phyloP scores from a whole-genome alignment of 805 yeast species.

The Schwanniomyces occidentalis region DNA sequence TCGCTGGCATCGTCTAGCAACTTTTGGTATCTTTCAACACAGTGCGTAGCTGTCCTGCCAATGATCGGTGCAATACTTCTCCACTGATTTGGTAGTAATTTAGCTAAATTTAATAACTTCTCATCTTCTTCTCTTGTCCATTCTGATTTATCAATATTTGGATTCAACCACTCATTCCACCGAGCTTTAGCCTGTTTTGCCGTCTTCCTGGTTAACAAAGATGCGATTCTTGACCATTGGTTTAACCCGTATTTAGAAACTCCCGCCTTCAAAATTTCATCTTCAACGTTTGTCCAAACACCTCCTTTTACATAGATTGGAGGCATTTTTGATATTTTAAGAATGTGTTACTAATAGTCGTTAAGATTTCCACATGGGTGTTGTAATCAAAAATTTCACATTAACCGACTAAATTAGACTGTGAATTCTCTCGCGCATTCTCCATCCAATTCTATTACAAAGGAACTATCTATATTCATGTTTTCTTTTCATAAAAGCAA shows the following conservation, averaged over 20 bases:
- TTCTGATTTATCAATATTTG: conserved; percentile 58
- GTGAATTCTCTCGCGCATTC: too few species aligned
- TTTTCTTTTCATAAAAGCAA: too few species aligned
- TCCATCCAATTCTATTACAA: too few species aligned
- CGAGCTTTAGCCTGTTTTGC: conserved; percentile 91
- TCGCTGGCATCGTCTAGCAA: conserved; percentile 53
- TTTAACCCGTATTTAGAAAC: conserved; percentile 90
- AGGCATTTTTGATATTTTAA: conserved; percentile 40
- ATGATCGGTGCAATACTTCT: conserved; percentile 78
- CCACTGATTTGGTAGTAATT: conserved; percentile 90
- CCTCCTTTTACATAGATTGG: conserved; percentile 81
- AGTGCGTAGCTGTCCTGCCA: conserved; percentile 83
- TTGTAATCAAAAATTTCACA: too few species aligned
- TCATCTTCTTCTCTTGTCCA: conserved; percentile 83
- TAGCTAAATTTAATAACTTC: conserved; percentile 62
- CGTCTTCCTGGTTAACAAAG: conserved; percentile 78
- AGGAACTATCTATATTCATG: too few species aligned
- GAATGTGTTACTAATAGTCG: too few species aligned
- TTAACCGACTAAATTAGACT: too few species aligned
- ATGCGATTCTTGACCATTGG: conserved; percentile 93
- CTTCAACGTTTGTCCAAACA: conserved; percentile 83
- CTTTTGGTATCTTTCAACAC: conserved; percentile 80
- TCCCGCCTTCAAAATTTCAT: conserved; percentile 87
- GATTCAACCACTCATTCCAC: conserved; percentile 88
- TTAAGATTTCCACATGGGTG: too few species aligned